phyloP scores from a whole-genome alignment of 768 basidiomycete species.

The Tephrocybe sp. region DNA sequence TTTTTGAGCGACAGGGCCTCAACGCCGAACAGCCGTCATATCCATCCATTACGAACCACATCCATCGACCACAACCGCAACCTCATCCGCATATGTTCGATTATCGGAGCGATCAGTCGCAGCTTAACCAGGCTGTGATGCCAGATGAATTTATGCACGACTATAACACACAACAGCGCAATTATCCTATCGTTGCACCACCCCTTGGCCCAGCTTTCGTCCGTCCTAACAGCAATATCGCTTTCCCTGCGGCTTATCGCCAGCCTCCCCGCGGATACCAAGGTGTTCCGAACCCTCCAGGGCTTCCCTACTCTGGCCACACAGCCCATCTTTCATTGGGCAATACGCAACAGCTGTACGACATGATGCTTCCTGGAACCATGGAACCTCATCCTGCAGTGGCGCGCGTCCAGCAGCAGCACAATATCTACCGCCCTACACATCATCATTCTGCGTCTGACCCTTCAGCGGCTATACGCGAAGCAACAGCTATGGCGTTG shows the following conservation, averaged over 20 bases:
- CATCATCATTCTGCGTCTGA: constrained; percentile 87
- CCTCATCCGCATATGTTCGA: constrained; percentile 46
- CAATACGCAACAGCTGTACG: constrained; percentile 75
- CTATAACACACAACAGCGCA: constrained; percentile 56
- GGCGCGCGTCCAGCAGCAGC: constrained; percentile 77
- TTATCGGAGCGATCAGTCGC: constrained; percentile 41
- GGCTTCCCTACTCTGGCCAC: constrained; percentile 52
- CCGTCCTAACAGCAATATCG: constrained; percentile 46
- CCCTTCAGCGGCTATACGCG: constrained; percentile 70
- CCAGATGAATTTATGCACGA: constrained; percentile 50
- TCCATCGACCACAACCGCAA: constrained; percentile 51
- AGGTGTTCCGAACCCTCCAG: constrained; percentile 48
- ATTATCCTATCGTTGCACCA: constrained; percentile 37
- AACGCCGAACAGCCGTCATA: constrained; percentile 52
- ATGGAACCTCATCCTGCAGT: constrained; percentile 63
- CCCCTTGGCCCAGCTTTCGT: constrained; percentile 44
- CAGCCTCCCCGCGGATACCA: constrained; percentile 59
- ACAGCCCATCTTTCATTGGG: constrained; percentile 70
- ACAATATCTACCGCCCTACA: constrained; percentile 65
- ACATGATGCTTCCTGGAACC: constrained; percentile 69
- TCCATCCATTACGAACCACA: constrained; percentile 62
- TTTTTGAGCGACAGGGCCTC: constrained; percentile 36
- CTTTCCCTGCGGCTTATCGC: constrained; percentile 55
- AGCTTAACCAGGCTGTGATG: constrained; percentile 22
- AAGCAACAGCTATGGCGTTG: constrained; percentile 64